Percentiles rank a stretch among this genome's conserved stretches.
Evolutionary conservation across 2,329 filamentous ascomycete species (phyloP).

Genomic region (Fusarium foetens): DNA sequence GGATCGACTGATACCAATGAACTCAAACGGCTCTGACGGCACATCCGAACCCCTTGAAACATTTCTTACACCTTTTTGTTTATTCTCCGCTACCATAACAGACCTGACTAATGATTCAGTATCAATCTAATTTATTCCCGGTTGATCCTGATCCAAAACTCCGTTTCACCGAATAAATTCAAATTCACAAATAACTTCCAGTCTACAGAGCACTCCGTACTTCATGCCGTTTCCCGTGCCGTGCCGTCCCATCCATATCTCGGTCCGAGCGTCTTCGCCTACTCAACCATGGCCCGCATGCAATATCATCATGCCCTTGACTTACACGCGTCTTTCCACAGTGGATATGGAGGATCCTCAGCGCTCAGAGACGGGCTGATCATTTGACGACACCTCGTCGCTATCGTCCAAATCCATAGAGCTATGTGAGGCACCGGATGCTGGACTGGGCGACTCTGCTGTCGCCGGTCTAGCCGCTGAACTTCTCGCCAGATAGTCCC

Average conservation of each 20-base stretch:
- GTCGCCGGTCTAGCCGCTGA: background rate
- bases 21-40: conserved; percentile 34
- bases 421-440: background rate
- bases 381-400: background rate
- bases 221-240: conserved; percentile 16
- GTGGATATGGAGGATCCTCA: background rate
- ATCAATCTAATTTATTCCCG: background rate
- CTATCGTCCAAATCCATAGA: background rate
- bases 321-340: conserved; percentile 15
- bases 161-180: background rate
- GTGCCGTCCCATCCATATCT: conserved; percentile 19
- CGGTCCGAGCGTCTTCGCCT: conserved; percentile 9
- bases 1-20: conserved; percentile 10
- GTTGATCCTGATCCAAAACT: background rate
- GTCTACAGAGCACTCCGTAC: background rate
- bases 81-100: background rate
- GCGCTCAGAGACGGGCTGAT: background rate
- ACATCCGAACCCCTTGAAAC: conserved; percentile 18
- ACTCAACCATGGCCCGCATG: background rate
- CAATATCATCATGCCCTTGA: background rate
- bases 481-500: background rate
- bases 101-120: background rate
- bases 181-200: background rate
- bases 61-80: background rate
- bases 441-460: background rate